phyloP scores from a whole-genome alignment of 164 flowering plant species.

The Buxus sempervirens region DNA sequence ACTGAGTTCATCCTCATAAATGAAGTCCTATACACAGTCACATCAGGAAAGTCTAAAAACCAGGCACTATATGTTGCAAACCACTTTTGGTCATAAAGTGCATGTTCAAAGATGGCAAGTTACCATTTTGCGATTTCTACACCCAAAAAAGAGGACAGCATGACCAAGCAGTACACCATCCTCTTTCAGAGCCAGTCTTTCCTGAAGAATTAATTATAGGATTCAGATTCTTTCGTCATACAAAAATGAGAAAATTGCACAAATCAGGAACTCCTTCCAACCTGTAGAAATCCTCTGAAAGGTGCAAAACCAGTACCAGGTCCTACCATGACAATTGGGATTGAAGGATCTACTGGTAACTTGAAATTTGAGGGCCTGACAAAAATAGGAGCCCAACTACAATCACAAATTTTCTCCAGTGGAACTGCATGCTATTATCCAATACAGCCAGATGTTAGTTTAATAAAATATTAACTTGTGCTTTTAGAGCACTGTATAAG shows the following conservation, averaged over 20 bases:
- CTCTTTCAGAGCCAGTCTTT: conserved; percentile 66
- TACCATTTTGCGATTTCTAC: conserved; percentile 83
- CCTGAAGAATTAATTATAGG: conserved; percentile 39
- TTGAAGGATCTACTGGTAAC: conserved; percentile 50
- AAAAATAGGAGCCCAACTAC: conserved; percentile 67
- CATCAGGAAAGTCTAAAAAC: neutral
- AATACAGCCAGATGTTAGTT: conserved; percentile 10
- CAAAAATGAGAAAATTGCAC: neutral
- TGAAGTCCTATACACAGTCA: conserved; percentile 57
- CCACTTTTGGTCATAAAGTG: neutral
- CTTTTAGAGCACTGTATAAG: too few species aligned
- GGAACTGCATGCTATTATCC: conserved; percentile 61
- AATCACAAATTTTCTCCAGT: conserved; percentile 39
- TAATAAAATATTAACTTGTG: too few species aligned
- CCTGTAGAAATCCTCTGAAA: conserved; percentile 69
- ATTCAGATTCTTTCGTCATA: too few species aligned
- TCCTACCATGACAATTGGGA: conserved; percentile 74
- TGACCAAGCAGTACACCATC: conserved; percentile 70
- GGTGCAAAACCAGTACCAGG: conserved; percentile 86
- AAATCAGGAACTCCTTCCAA: conserved; percentile 5
- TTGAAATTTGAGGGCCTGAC: conserved; percentile 63
- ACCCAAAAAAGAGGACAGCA: conserved; percentile 78
- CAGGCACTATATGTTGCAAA: neutral
- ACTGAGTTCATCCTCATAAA: conserved; percentile 82
- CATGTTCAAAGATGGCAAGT: neutral